Evolutionary conservation across 2,329 filamentous ascomycete genomes (phyloP).

Genomic region (Phialophora verrucosa): DNA sequence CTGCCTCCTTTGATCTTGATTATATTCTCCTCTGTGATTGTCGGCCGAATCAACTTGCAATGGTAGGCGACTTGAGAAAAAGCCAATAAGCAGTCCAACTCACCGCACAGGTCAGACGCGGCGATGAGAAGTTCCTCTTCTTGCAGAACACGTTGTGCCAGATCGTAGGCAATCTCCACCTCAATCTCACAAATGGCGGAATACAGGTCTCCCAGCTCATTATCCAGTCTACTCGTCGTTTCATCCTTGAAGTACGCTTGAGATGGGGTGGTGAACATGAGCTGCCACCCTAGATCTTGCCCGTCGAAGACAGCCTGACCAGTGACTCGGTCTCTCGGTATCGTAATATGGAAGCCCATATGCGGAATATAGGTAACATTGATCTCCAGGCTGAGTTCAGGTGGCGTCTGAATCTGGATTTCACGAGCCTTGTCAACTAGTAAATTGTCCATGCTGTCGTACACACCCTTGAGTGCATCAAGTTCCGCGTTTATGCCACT

Average conservation of each 20-base stretch:
- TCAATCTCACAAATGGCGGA: constrained; percentile 84
- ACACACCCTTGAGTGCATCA: constrained; percentile 76
- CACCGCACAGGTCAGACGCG: constrained; percentile 81
- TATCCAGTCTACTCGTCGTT: constrained; percentile 80
- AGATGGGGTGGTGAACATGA: constrained; percentile 73
- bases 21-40: constrained; percentile 71
- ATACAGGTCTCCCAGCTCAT: constrained; percentile 82
- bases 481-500: constrained; percentile 74
- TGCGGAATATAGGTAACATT: constrained; percentile 92
- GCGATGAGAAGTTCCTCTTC: constrained; percentile 69
- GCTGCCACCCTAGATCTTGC: constrained; percentile 72
- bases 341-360: constrained; percentile 83
- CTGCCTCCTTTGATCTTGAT: constrained; percentile 76
- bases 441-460: constrained; percentile 76
- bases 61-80: constrained; percentile 76
- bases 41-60: constrained; percentile 73
- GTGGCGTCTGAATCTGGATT: constrained; percentile 68
- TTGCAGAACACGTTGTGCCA: constrained; percentile 73
- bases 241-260: constrained; percentile 85
- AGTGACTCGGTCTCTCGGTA: constrained; percentile 66
- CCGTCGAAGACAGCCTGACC: constrained; percentile 69
- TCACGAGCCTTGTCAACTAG: constrained; percentile 70
- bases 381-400: constrained; percentile 58
- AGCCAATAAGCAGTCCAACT: constrained; percentile 81
- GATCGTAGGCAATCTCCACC: constrained; percentile 81